Evolutionary conservation across 257 asterid genomes (phyloP).

Genomic region (Lycium ferocissimum): DNA sequence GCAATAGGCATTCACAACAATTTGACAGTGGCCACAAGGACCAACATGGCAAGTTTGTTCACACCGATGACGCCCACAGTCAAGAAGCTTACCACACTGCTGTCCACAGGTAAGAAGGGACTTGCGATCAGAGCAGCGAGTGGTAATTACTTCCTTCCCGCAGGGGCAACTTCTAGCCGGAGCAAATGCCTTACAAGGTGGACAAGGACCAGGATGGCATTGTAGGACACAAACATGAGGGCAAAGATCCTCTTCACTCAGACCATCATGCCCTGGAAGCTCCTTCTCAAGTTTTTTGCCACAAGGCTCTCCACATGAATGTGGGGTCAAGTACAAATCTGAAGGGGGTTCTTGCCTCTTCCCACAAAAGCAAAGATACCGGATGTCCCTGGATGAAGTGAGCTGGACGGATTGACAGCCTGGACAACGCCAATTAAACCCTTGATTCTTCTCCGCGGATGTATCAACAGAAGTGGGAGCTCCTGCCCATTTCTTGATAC

Average conservation of each 20-base stretch:
- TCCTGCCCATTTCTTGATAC: slow-evolving; percentile 96
- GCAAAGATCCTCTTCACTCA: slow-evolving; percentile 76
- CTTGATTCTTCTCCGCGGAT: slow-evolving; percentile 80
- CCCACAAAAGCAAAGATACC: slow-evolving; percentile 85
- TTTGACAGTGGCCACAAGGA: slow-evolving; percentile 81
- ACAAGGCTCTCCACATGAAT: slow-evolving; percentile 98
- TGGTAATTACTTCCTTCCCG: slow-evolving; percentile 82
- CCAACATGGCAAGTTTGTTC: slow-evolving; percentile 83
- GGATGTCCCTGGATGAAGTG: slow-evolving; percentile 78
- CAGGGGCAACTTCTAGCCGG: slow-evolving; percentile 88
- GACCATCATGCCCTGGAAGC: slow-evolving; percentile 60
- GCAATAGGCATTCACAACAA: slow-evolving; percentile 78
- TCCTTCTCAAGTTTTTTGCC: slow-evolving; percentile 87
- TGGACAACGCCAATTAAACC: slow-evolving; percentile 97
- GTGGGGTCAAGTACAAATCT: slow-evolving; percentile 94
- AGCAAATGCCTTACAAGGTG: slow-evolving; percentile 99
- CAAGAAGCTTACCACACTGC: slow-evolving; percentile 81
- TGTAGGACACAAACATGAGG: slow-evolving; percentile 96
- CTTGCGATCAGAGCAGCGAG: slow-evolving; percentile 90
- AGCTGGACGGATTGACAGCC: slow-evolving; percentile 98
- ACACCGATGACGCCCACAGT: slow-evolving; percentile 86
- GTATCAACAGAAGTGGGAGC: slow-evolving; percentile 95
- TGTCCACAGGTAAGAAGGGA: slow-evolving; percentile 90
- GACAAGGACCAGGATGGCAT: slow-evolving; percentile 99
- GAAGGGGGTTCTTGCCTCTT: slow-evolving; percentile 90